Percentiles rank a stretch among this genome's conserved stretches.
These are phyloP conservation scores for Kwoniella heveanensis DNA, from an alignment of 768 basidiomycete genomes.

Conservation along the genomic window DNA sequence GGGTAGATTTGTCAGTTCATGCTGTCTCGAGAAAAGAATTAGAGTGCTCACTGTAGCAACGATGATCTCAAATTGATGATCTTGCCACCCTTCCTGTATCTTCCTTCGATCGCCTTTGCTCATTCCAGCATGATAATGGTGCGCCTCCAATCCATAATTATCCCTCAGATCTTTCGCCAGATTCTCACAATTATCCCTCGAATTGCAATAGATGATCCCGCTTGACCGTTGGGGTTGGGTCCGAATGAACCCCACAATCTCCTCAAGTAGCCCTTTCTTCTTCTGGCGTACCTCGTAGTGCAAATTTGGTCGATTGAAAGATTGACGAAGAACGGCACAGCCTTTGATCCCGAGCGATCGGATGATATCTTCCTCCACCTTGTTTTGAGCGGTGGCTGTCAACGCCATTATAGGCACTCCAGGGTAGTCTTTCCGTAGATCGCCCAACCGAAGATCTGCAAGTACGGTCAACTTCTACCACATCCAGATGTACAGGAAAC, in stretches of 20 bases:
- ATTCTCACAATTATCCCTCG: conserved; percentile 74
- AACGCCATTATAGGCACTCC: conserved; percentile 89
- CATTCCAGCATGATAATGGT: conserved; percentile 87
- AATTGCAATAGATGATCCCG: conserved; percentile 83
- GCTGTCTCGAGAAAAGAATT: not conserved
- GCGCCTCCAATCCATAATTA: conserved; percentile 64
- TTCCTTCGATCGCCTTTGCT: conserved; percentile 64
- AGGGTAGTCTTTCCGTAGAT: conserved; percentile 73
- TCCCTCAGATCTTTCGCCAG: conserved; percentile 70
- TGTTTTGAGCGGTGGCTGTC: conserved; percentile 86
- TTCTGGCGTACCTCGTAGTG: conserved; percentile 69
- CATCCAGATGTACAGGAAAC: not conserved
- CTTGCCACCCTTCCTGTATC: conserved; percentile 74
- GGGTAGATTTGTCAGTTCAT: not conserved
- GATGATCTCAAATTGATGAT: conserved; percentile 72
- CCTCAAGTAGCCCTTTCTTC: conserved; percentile 59
- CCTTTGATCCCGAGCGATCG: conserved; percentile 66
- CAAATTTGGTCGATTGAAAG: conserved; percentile 93
- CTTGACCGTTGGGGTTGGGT: conserved; percentile 61
- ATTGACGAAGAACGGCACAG: conserved; percentile 69
- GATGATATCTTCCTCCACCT: conserved; percentile 77
- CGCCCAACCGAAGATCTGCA: conserved; percentile 60
- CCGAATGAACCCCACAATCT: conserved; percentile 72
- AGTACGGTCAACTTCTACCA: conserved; percentile 8
- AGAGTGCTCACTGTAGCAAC: conserved; percentile 76